Percentiles rank a stretch among this genome's conserved stretches.
Evolutionary conservation across 805 yeast genomes (phyloP).

Genomic region (Metschnikowia sp.): DNA sequence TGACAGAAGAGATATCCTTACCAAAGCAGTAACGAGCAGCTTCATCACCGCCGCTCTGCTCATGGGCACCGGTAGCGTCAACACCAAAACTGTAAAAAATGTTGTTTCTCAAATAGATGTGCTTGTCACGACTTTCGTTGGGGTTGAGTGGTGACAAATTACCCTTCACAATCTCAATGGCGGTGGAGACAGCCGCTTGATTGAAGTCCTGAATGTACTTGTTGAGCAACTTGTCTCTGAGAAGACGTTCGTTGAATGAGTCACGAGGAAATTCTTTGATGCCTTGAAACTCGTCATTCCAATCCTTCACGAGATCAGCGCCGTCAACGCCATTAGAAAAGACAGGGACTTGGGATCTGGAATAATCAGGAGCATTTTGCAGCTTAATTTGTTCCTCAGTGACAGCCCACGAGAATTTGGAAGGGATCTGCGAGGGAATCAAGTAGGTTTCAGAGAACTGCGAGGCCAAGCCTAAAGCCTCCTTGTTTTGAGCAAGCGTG

Average conservation of each 20-base stretch:
- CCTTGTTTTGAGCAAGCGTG: slow-evolving; percentile 51
- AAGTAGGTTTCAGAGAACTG: slow-evolving; percentile 54
- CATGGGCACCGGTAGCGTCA: slow-evolving; percentile 61
- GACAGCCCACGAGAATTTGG: slow-evolving; percentile 81
- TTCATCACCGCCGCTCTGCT: slow-evolving; percentile 69
- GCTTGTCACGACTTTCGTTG: slow-evolving; percentile 57
- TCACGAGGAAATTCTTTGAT: slow-evolving; percentile 65
- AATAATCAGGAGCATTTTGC: slow-evolving; percentile 47
- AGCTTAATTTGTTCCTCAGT: slow-evolving; percentile 18
- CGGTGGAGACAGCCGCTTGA: slow-evolving; percentile 71
- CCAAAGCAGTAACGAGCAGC: slow-evolving; percentile 79
- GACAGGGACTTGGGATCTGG: slow-evolving; percentile 55
- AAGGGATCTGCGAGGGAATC: slow-evolving; percentile 57
- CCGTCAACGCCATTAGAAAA: slow-evolving; percentile 59
- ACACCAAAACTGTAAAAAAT: slow-evolving; percentile 82
- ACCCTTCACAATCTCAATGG: slow-evolving; percentile 70
- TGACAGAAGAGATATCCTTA: slow-evolving; percentile 75
- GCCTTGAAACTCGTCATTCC: slow-evolving; percentile 89
- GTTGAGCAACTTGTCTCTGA: slow-evolving; percentile 71
- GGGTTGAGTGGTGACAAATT: slow-evolving; percentile 78
- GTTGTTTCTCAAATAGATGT: slow-evolving; percentile 73
- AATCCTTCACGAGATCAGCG: slow-evolving; percentile 61
- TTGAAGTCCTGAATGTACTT: slow-evolving; percentile 76
- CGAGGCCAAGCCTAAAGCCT: slow-evolving; percentile 34
- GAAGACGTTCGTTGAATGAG: slow-evolving; percentile 60